phyloP scores from a whole-genome alignment of 495 filamentous ascomycete species.

The Articulospora tetracladia region DNA sequence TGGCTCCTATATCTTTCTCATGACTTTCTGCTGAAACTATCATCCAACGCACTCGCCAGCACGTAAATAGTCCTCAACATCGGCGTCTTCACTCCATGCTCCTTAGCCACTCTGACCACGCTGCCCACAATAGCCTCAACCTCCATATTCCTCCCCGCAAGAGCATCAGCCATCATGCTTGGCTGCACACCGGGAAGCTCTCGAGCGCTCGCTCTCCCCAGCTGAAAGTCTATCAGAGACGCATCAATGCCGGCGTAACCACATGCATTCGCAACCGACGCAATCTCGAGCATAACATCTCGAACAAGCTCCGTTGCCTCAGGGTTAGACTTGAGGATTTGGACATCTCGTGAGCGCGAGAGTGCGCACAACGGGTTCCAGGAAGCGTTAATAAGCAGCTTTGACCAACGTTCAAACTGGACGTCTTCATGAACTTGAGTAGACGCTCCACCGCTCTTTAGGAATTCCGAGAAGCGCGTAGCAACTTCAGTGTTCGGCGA shows the following conservation, averaged over 20 bases:
- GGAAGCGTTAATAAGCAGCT: conserved; percentile 45
- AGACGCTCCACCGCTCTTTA: conserved; percentile 35
- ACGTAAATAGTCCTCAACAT: conserved; percentile 42
- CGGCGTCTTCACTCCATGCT: conserved; percentile 36
- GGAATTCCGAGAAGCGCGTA: conserved; percentile 29
- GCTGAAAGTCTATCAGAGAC: conserved; percentile 32
- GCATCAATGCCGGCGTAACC: conserved; percentile 39
- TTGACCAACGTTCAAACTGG: conserved; percentile 47
- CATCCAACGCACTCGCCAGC: conserved; percentile 28
- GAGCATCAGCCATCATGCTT: conserved; percentile 50
- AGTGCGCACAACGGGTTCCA: conserved; percentile 53
- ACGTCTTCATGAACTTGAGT: conserved; percentile 40
- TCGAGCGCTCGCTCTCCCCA: conserved; percentile 32
- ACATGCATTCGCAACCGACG: conserved; percentile 36
- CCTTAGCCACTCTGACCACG: conserved; percentile 37
- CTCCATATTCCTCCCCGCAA: conserved; percentile 42
- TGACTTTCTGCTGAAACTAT: not conserved
- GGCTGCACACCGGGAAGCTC: conserved; percentile 39
- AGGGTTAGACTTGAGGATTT: conserved; percentile 35
- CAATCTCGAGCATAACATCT: conserved; percentile 48
- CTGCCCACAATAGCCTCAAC: conserved; percentile 53
- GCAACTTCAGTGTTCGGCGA: conserved; percentile 27
- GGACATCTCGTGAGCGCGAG: conserved; percentile 37
- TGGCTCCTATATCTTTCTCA: too few relatives aligned
- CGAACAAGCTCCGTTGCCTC: conserved; percentile 32